Conservation (phyloP, 2,329 filamentous ascomycete species). For the Biscogniauxia marginata region DNA sequence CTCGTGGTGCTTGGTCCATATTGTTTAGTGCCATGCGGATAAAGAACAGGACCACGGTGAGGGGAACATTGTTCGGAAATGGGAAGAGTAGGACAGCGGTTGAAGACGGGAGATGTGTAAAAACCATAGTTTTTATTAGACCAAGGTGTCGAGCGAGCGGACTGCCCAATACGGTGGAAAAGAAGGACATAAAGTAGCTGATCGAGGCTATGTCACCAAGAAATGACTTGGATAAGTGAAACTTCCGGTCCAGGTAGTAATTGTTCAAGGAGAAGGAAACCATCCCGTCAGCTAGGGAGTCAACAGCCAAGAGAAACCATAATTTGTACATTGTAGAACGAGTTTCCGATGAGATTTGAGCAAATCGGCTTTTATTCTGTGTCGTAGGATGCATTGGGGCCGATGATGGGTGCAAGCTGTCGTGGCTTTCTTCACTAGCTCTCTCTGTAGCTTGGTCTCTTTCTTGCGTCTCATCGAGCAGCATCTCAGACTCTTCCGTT, state of each 20-base stretch:
- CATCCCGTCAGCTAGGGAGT: constrained; percentile 67
- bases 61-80: constrained; percentile 46
- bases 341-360: constrained; percentile 57
- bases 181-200: constrained; percentile 52
- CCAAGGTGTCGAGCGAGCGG: constrained; percentile 58
- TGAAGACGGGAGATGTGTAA: constrained; percentile 61
- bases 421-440: constrained; percentile 3
- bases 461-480: constrained; percentile 19
- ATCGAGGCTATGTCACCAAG: constrained; percentile 59
- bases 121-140: constrained; percentile 64
- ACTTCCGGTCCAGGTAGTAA: constrained; percentile 58
- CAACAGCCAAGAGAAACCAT: constrained; percentile 63
- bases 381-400: constrained; percentile 11
- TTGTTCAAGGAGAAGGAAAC: constrained; percentile 56
- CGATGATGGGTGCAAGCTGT: constrained; percentile 3
- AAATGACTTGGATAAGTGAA: constrained; percentile 52
- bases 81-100: constrained; percentile 61
- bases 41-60: constrained; percentile 56
- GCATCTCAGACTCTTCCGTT: constrained; percentile 23
- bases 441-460: neutral
- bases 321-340: constrained; percentile 60
- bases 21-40: constrained; percentile 62
- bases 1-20: constrained; percentile 67
- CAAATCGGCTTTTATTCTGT: constrained; percentile 39
- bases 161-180: constrained; percentile 56